These are phyloP conservation scores for Gentiana dahurica DNA, from an alignment of 257 asterid genomes.

Conservation along the genomic window DNA sequence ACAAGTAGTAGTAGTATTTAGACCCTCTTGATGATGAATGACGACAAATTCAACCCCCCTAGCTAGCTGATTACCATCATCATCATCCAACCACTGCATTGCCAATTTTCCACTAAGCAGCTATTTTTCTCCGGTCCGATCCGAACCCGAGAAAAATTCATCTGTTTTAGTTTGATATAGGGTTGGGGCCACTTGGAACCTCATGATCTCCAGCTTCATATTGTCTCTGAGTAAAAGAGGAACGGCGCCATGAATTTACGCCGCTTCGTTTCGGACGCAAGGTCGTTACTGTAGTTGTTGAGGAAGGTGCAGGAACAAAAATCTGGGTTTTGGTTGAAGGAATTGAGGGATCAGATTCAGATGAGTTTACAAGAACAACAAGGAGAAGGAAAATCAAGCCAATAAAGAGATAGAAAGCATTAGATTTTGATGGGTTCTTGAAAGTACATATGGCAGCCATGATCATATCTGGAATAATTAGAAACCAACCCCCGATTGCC, in stretches of 20 bases:
- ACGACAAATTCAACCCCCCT: slow-evolving; percentile 3
- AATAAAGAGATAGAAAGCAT: slow-evolving; percentile 13
- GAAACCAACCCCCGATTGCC: slow-evolving; percentile 44
- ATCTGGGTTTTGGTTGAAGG: slow-evolving; percentile 3
- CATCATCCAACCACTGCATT: slow-evolving; percentile 4
- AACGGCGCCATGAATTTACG: not conserved
- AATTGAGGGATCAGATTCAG: slow-evolving; percentile 5
- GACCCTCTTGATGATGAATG: not conserved
- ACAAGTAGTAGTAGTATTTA: slow-evolving; percentile 10
- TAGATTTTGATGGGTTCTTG: slow-evolving; percentile 15
- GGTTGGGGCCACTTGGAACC: slow-evolving; percentile 94
- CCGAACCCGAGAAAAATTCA: not conserved
- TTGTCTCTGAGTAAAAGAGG: slow-evolving; percentile 14
- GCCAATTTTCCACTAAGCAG: not conserved
- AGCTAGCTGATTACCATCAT: slow-evolving; percentile 1
- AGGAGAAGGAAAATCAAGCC: slow-evolving; percentile 22
- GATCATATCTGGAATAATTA: slow-evolving; percentile 2
- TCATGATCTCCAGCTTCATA: slow-evolving; percentile 57
- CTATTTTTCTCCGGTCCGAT: too few relatives aligned
- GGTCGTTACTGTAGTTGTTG: not conserved
- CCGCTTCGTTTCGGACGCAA: slow-evolving; percentile 5
- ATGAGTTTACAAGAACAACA: slow-evolving; percentile 21
- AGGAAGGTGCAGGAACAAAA: not conserved
- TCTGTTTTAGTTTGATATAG: slow-evolving; percentile 39
- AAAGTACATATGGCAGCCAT: not conserved